A percentile compares a stretch with the other conserved stretches of the same genome.
phyloP scores from a whole-genome alignment of 495 filamentous ascomycete genomes.

The Aspergillus kassunensis region DNA sequence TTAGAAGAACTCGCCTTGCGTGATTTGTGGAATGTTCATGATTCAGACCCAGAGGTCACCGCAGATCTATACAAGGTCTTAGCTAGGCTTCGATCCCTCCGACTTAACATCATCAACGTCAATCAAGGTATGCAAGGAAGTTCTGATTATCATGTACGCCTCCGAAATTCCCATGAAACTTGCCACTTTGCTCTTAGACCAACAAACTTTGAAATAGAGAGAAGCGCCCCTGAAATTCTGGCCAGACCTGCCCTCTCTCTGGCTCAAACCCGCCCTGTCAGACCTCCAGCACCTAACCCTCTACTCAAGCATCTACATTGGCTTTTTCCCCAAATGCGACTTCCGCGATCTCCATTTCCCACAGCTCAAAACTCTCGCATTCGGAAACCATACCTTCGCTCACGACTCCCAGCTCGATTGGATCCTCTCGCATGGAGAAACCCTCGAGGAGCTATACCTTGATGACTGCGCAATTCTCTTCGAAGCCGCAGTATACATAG shows the following conservation, averaged over 20 bases:
- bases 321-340: constrained; percentile 21
- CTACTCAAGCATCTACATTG: constrained; percentile 19
- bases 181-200: too few relatives aligned
- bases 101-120: constrained; percentile 19
- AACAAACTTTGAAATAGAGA: background rate
- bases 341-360: constrained; percentile 21
- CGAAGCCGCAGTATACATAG: constrained; percentile 3
- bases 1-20: constrained; percentile 18
- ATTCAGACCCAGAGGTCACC: background rate
- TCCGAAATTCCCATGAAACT: too few relatives aligned
- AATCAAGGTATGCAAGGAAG: background rate
- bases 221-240: background rate
- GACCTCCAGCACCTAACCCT: constrained; percentile 25
- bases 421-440: constrained; percentile 21
- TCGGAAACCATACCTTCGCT: constrained; percentile 24
- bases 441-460: constrained; percentile 20
- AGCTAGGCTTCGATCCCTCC: constrained; percentile 10
- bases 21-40: constrained; percentile 20
- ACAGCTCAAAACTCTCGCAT: constrained; percentile 19
- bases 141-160: too few relatives aligned
- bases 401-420: constrained; percentile 26
- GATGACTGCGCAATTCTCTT: constrained; percentile 22
- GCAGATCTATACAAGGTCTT: constrained; percentile 12
- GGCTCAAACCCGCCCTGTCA: constrained; percentile 20
- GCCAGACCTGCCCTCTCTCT: constrained; percentile 17